These are phyloP conservation scores for Boletus reticuloceps DNA, from an alignment of 768 basidiomycete species.

Conservation along the genomic window DNA sequence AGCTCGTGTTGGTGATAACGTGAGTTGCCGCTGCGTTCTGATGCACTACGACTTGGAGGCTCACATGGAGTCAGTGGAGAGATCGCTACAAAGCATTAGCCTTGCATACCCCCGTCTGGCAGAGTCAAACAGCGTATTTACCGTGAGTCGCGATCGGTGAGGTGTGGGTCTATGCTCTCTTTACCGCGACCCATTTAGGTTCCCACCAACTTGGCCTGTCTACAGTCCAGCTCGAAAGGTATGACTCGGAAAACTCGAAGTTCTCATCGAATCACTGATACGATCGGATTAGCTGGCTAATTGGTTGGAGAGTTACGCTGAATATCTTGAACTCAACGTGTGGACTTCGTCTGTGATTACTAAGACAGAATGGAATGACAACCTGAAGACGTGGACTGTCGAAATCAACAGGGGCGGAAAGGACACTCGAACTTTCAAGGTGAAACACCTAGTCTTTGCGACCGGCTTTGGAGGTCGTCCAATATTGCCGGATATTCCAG, in stretches of 20 bases:
- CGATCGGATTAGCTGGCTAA: slow-evolving; percentile 47
- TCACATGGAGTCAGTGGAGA: slow-evolving; percentile 40
- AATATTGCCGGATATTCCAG: slow-evolving; percentile 44
- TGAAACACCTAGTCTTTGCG: slow-evolving; percentile 56
- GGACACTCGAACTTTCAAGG: slow-evolving; percentile 35
- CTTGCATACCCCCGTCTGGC: slow-evolving; percentile 53
- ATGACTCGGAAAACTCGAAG: not conserved
- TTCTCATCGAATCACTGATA: not conserved
- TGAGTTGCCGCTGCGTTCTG: slow-evolving; percentile 2
- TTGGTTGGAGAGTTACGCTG: slow-evolving; percentile 64
- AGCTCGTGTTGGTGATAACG: slow-evolving; percentile 47
- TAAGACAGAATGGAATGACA: slow-evolving; percentile 36
- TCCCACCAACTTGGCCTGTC: slow-evolving; percentile 54
- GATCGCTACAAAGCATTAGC: slow-evolving; percentile 57
- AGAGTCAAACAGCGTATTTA: slow-evolving; percentile 55
- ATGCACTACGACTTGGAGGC: not conserved
- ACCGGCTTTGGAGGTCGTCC: slow-evolving; percentile 49
- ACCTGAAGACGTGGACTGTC: slow-evolving; percentile 45
- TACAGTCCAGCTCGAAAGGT: slow-evolving; percentile 52
- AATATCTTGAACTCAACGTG: slow-evolving; percentile 56
- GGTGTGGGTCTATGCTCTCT: not conserved
- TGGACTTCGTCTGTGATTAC: slow-evolving; percentile 55
- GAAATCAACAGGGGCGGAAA: slow-evolving; percentile 34
- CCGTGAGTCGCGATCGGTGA: slow-evolving; percentile 32
- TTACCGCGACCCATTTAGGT: slow-evolving; percentile 29